Percentiles rank a stretch among this genome's conserved stretches.
Evolutionary conservation across 2,329 filamentous ascomycete species (phyloP).

Genomic region (Penicillium sp.): DNA sequence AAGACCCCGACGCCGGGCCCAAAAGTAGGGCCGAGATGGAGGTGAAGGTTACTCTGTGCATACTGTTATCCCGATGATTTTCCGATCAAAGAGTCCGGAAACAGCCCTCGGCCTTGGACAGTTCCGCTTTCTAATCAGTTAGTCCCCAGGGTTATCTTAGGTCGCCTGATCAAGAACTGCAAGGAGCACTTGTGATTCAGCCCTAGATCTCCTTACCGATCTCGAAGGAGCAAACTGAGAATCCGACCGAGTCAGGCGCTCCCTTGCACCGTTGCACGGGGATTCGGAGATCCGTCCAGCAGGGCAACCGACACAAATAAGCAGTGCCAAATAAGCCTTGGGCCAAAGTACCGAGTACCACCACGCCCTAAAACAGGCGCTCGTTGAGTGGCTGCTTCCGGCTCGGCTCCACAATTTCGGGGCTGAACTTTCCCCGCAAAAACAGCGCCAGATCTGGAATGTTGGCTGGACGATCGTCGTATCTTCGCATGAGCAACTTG

Average conservation of each 20-base stretch:
- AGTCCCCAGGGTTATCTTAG: no score
- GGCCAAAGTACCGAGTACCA: background rate
- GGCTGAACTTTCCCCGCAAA: no score
- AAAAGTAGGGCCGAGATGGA: slow-evolving; percentile 3
- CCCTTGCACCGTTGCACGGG: background rate
- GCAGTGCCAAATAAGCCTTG: background rate
- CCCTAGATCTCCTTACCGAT: no score
- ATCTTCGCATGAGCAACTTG: no score
- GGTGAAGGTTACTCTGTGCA: background rate
- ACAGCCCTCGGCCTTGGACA: background rate
- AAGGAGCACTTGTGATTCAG: no score
- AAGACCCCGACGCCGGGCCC: no score
- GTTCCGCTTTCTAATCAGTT: background rate
- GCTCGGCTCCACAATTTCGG: no score
- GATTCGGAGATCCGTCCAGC: background rate
- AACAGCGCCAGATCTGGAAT: no score
- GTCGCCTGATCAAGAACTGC: no score
- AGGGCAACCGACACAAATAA: background rate
- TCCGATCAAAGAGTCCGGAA: background rate
- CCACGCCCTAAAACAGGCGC: no score
- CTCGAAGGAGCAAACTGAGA: background rate
- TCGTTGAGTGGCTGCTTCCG: no score
- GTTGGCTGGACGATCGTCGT: no score
- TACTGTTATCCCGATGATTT: background rate
- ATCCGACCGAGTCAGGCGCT: background rate